Conservation (phyloP, 2,329 filamentous ascomycete species). For the Pestalotiopsis sp. region DNA sequence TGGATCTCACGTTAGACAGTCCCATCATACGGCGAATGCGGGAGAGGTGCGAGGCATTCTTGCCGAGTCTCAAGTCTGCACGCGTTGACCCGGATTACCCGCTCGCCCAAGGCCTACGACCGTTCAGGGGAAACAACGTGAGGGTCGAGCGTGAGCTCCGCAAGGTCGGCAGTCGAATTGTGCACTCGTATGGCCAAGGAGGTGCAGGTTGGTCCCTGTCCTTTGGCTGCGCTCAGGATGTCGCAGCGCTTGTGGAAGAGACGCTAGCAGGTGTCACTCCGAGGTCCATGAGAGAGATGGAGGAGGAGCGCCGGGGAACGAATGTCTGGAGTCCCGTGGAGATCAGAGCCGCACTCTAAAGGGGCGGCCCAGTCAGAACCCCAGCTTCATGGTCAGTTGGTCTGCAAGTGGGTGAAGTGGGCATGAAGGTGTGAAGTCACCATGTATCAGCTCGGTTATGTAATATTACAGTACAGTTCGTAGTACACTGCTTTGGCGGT, state of each 20-base stretch:
- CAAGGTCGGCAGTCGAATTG: slow-evolving; percentile 34
- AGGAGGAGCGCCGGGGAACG: slow-evolving; percentile 14
- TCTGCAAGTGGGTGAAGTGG: not conserved
- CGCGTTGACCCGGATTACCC: slow-evolving; percentile 42
- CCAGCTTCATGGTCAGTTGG: not conserved
- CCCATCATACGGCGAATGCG: slow-evolving; percentile 44
- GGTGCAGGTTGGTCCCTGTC: slow-evolving; percentile 45
- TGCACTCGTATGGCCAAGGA: slow-evolving; percentile 48
- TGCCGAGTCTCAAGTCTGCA: slow-evolving; percentile 42
- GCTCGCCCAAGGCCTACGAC: slow-evolving; percentile 44
- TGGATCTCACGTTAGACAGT: slow-evolving; percentile 41
- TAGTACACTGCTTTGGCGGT: not conserved
- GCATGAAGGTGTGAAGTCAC: not conserved
- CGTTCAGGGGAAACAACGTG: slow-evolving; percentile 41
- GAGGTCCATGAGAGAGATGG: slow-evolving; percentile 30
- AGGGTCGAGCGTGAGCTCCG: slow-evolving; percentile 45
- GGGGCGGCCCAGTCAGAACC: not conserved
- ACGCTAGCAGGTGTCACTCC: slow-evolving; percentile 30
- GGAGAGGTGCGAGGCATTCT: slow-evolving; percentile 42
- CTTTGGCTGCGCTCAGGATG: slow-evolving; percentile 42
- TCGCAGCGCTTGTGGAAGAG: slow-evolving; percentile 36
- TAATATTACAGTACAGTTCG: not conserved
- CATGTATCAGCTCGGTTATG: not conserved
- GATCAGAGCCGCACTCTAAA: slow-evolving; percentile 5
- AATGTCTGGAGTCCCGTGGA: not conserved